Percentiles rank a stretch among this genome's conserved stretches.
Conservation (phyloP, 2,329 filamentous ascomycete species). For the Cladophialophora bantiana region DNA sequence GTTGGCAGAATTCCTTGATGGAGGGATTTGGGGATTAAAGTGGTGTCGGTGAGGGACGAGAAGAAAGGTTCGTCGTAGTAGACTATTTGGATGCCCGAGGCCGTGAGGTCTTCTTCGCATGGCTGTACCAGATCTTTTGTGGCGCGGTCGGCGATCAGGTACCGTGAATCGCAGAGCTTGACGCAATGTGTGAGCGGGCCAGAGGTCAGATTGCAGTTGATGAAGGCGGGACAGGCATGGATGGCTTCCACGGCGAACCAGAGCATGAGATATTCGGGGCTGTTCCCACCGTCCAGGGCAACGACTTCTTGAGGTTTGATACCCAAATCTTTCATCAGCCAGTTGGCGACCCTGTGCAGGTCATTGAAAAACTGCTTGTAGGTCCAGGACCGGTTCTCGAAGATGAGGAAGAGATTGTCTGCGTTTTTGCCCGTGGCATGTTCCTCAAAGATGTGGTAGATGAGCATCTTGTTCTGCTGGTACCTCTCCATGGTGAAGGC, state of each 20-base stretch:
- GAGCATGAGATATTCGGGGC: conserved; percentile 69
- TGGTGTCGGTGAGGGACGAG: conserved; percentile 56
- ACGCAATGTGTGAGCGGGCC: conserved; percentile 71
- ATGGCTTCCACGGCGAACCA: conserved; percentile 71
- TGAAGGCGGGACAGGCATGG: conserved; percentile 71
- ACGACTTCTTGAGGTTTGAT: conserved; percentile 68
- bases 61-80: conserved; percentile 61
- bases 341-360: conserved; percentile 66
- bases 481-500: conserved; percentile 46
- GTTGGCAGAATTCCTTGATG: conserved; percentile 59
- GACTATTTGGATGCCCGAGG: conserved; percentile 57
- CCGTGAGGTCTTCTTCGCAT: conserved; percentile 63
- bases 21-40: conserved; percentile 62
- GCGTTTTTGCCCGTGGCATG: conserved; percentile 59
- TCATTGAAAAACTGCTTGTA: conserved; percentile 63
- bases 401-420: conserved; percentile 71
- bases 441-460: conserved; percentile 72
- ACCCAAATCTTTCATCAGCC: conserved; percentile 63
- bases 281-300: conserved; percentile 71
- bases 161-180: conserved; percentile 61
- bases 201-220: conserved; percentile 69
- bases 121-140: conserved; percentile 54
- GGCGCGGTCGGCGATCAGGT: conserved; percentile 67
- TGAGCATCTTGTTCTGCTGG: conserved; percentile 61
- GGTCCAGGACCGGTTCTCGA: conserved; percentile 66